These are phyloP conservation scores for Gossypium turneri DNA, from an alignment of 345 rosid species.

Conservation along the genomic window DNA sequence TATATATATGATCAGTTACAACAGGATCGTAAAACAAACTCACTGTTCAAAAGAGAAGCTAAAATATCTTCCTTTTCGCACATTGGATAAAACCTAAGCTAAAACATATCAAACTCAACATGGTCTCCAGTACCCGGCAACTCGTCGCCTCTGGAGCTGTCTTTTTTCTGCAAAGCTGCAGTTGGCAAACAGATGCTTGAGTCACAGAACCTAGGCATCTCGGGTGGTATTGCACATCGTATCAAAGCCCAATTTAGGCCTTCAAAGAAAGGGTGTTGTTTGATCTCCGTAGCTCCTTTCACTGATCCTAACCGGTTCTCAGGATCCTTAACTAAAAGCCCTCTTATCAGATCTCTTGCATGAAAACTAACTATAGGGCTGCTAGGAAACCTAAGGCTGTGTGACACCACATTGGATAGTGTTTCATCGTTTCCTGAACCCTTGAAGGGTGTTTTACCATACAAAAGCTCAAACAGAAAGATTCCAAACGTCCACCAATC, in stretches of 20 bases:
- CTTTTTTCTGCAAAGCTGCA: slow-evolving; percentile 27
- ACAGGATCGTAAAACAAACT: neutral
- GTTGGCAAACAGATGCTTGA: slow-evolving; percentile 15
- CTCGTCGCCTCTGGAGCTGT: slow-evolving; percentile 28
- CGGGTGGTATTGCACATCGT: slow-evolving; percentile 67
- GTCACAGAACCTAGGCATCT: slow-evolving; percentile 42
- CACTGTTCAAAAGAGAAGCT: neutral
- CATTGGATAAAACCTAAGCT: slow-evolving; percentile 12
- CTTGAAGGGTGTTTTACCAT: slow-evolving; percentile 71
- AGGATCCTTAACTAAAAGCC: slow-evolving; percentile 62
- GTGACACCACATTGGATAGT: slow-evolving; percentile 55
- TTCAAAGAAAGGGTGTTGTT: slow-evolving; percentile 65
- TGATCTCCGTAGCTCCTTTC: slow-evolving; percentile 77
- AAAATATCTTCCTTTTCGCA: neutral
- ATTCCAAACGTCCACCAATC: slow-evolving; percentile 91
- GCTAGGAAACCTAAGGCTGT: slow-evolving; percentile 57
- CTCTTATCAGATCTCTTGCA: slow-evolving; percentile 66
- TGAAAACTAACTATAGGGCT: slow-evolving; percentile 54
- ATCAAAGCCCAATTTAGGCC: slow-evolving; percentile 83
- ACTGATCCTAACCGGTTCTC: slow-evolving; percentile 55
- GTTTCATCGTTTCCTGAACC: slow-evolving; percentile 68
- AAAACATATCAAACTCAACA: slow-evolving; percentile 57
- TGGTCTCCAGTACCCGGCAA: slow-evolving; percentile 33
- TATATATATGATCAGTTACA: neutral
- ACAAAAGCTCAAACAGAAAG: slow-evolving; percentile 62